Evolutionary conservation across 1,139 yeast species (phyloP), one percentile per base, ranked within the genome.

Genomic region (Groenewaldozyma sp.): DNA sequence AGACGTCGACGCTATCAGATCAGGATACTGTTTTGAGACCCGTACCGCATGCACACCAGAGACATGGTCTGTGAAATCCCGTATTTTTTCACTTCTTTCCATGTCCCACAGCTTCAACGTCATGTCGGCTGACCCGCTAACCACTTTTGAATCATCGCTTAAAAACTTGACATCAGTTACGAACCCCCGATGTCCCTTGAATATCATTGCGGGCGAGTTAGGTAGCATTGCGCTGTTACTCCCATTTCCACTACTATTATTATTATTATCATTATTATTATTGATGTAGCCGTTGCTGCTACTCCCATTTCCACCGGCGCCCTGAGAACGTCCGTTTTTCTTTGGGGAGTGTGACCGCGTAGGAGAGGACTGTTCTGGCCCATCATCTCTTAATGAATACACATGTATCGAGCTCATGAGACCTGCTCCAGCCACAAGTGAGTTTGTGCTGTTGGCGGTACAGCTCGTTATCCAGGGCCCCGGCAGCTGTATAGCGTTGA

Each of bases 111-210:
- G 59, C 2, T 74, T 70, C 51, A 87, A 74, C 1, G 93, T 76
- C 79, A 79, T 76, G 58, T 88, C 96, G 3, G 95, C 95, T 37
- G 91, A 78, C 1, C 80, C 73, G 0, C 94, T 82, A 13, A 84
- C 54, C 0, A 84, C 56, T n/a, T 68, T 67, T 3, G 17, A 6
- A 6, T 68, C 62, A 41, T 74, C 70, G 43, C 71, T 68, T 19
- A 82, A 48, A 52, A 84, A 88, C 36, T 75, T 78, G 45, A 86
- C 70, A 49, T 78, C 86, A 0, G 93, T 78, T 7, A 88, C 74
- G 54, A 87, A 87, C 29, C 94, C 93, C 11, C 78, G 70, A 58
- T 87, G 96, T 1, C 94, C 93, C 54, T 79, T 78, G 50, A 82
- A 72, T 76, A 67, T 7, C 77, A 36, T 60, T 36, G 67, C 64